These are phyloP conservation scores for Sarocladium kiliense DNA, from an alignment of 2,329 filamentous ascomycete species.

Conservation along the genomic window DNA sequence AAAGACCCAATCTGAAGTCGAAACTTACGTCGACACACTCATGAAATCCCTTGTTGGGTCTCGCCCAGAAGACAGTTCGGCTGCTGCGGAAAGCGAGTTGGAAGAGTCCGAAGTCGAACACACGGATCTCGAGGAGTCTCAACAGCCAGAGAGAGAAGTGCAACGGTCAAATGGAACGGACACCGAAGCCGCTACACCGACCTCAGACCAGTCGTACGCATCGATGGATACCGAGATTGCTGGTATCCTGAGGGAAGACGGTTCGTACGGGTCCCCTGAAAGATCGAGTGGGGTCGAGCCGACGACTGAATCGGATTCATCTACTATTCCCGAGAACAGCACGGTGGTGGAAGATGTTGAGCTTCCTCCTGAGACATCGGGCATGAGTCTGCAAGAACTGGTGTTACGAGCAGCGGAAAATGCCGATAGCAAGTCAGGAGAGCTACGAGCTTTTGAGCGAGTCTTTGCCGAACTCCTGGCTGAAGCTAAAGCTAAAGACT, in stretches of 20 bases:
- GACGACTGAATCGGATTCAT: neutral
- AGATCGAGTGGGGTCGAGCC: too few species aligned
- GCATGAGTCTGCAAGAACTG: constrained; percentile 38
- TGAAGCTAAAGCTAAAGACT: constrained; percentile 21
- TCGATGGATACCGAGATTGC: neutral
- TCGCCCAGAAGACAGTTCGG: constrained; percentile 20
- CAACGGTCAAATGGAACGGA: too few species aligned
- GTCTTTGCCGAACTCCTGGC: constrained; percentile 45
- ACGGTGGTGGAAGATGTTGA: constrained; percentile 9
- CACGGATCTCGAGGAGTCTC: neutral
- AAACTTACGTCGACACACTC: constrained; percentile 44
- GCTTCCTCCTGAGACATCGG: constrained; percentile 10
- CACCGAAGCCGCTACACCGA: neutral
- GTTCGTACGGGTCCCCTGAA: too few species aligned
- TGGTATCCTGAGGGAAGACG: neutral
- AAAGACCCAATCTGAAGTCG: constrained; percentile 36
- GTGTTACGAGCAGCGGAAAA: constrained; percentile 46
- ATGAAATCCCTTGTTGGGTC: constrained; percentile 41
- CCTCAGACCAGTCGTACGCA: neutral
- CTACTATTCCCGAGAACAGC: neutral
- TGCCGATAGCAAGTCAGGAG: constrained; percentile 33
- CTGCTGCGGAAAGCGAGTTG: constrained; percentile 9
- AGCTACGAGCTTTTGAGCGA: constrained; percentile 44
- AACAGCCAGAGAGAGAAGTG: neutral
- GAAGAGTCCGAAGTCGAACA: constrained; percentile 9